Percentiles rank a stretch among this genome's conserved stretches.
Conservation (phyloP, 1,139 yeast genomes). For the Ogataea hybrid region DNA sequence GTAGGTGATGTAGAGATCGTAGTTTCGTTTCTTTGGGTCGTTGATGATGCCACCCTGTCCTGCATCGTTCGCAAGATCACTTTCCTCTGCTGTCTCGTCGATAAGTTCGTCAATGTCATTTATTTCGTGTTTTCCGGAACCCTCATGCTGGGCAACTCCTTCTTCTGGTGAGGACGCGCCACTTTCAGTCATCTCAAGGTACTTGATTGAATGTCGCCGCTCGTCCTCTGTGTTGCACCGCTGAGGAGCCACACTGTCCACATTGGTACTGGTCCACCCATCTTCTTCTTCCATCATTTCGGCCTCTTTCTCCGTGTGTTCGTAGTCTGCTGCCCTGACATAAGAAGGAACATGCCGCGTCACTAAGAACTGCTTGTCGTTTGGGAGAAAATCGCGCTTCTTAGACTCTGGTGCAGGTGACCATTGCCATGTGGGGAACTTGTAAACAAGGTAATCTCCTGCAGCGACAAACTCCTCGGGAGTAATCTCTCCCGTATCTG, state of each 20-base stretch:
- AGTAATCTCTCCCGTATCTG: slow-evolving; percentile 83
- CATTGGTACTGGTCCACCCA: slow-evolving; percentile 52
- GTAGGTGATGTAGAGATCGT: slow-evolving; percentile 86
- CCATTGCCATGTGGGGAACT: slow-evolving; percentile 99
- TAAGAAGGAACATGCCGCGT: slow-evolving; percentile 88
- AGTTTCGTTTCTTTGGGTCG: slow-evolving; percentile 55
- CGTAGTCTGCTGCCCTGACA: slow-evolving; percentile 64
- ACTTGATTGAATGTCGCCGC: slow-evolving; percentile 24
- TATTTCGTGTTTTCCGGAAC: slow-evolving; percentile 24
- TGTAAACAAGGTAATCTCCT: slow-evolving; percentile 86
- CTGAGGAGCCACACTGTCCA: slow-evolving; percentile 9
- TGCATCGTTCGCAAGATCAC: slow-evolving; percentile 27
- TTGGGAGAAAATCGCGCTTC: slow-evolving; percentile 72
- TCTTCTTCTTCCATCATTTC: slow-evolving; percentile 38
- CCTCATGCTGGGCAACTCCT: slow-evolving; percentile 16
- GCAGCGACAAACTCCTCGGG: slow-evolving; percentile 92
- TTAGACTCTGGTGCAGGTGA: slow-evolving; percentile 60
- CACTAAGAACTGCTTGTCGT: slow-evolving; percentile 80
- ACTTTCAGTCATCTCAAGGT: slow-evolving; percentile 23
- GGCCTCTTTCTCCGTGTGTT: slow-evolving; percentile 36
- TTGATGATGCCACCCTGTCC: slow-evolving; percentile 39
- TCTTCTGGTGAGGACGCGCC: slow-evolving; percentile 10
- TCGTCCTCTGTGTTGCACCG: slow-evolving; percentile 23
- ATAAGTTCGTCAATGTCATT: slow-evolving; percentile 42
- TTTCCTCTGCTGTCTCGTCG: slow-evolving; percentile 38